Evolutionary conservation across 768 basidiomycete genomes (phyloP), one percentile per base, ranked within the genome.

Genomic region (Sporobolomyces phaffii): DNA sequence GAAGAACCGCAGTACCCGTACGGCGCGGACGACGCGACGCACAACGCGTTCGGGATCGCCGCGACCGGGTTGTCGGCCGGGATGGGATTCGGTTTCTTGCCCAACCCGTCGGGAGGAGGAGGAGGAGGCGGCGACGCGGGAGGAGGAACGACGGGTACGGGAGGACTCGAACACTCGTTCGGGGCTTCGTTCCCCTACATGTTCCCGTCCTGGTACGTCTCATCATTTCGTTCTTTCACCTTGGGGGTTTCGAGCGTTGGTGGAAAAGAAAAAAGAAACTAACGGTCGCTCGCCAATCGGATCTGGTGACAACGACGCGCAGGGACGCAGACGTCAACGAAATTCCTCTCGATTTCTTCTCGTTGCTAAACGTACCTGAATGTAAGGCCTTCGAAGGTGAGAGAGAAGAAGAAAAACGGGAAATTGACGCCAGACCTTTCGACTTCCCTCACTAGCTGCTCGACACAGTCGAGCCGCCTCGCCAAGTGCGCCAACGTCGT

Each of bases 161-260:
- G n/a, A n/a, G n/a, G n/a, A n/a, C 5, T 53, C 29, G 54, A 56
- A 29, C 54, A 56, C 28, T 56, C 54, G 6, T 56, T 56, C 40
- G 54, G 54, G 5, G 54, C 54, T 24, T 43, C 38, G 7, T 56
- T 56, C 54, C 54, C 54, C 10, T 56, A 28, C 54, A 56, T 56
- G 54, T 56, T 56, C 26, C 54, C 54, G 28, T 56, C 54, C 5
- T 56, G 54, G 54, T 43, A 43, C 8, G 54, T 24, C 5, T 11
- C 24, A 14, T 33, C 33, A 7, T 8, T 33, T 33, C 7, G 17
- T n/a, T n/a, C n/a, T n/a, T n/a, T n/a, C n/a, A n/a, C n/a, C n/a
- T n/a, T n/a, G n/a, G n/a, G n/a, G n/a, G n/a, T n/a, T n/a, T n/a
- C n/a, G n/a, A n/a, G n/a, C n/a, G n/a, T n/a, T n/a, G n/a, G n/a